phyloP scores from a whole-genome alignment of 768 basidiomycete species.

The Xerocomellus dryophilus region DNA sequence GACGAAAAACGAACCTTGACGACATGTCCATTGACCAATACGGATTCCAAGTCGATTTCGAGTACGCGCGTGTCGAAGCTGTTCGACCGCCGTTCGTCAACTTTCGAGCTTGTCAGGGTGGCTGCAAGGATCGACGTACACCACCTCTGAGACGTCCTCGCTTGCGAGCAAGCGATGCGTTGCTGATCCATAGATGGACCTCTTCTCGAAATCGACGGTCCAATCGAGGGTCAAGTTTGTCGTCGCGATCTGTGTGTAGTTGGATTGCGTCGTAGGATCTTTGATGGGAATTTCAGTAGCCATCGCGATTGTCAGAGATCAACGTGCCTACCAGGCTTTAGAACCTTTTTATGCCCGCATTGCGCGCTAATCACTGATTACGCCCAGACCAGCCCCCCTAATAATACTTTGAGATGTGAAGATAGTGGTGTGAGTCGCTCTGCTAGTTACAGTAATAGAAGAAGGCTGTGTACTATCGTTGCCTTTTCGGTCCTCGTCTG shows the following conservation, averaged over 20 bases:
- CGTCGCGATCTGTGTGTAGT: slow-evolving; percentile 49
- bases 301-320: slow-evolving; percentile 4
- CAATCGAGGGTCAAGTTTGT: slow-evolving; percentile 53
- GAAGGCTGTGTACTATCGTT: too few species aligned
- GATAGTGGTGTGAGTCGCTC: too few species aligned
- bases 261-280: slow-evolving; percentile 56
- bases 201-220: slow-evolving; percentile 51
- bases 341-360: too few species aligned
- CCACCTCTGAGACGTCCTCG: slow-evolving; percentile 39
- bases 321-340: background rate
- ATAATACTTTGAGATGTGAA: too few species aligned
- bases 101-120: background rate
- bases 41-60: slow-evolving; percentile 51
- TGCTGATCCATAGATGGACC: slow-evolving; percentile 47
- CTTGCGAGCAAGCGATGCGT: slow-evolving; percentile 42
- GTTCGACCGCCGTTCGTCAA: background rate
- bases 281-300: slow-evolving; percentile 9
- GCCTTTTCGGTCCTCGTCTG: too few species aligned
- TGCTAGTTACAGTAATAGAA: too few species aligned
- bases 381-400: too few species aligned
- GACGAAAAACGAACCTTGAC: slow-evolving; percentile 41
- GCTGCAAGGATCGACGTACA: slow-evolving; percentile 31
- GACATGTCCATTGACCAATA: slow-evolving; percentile 45
- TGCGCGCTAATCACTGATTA: too few species aligned
- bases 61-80: slow-evolving; percentile 54